Evolutionary conservation across 352 stramenopile species (phyloP), one percentile per base, ranked within the genome.

Genomic region (Phytophthora crassamura): DNA sequence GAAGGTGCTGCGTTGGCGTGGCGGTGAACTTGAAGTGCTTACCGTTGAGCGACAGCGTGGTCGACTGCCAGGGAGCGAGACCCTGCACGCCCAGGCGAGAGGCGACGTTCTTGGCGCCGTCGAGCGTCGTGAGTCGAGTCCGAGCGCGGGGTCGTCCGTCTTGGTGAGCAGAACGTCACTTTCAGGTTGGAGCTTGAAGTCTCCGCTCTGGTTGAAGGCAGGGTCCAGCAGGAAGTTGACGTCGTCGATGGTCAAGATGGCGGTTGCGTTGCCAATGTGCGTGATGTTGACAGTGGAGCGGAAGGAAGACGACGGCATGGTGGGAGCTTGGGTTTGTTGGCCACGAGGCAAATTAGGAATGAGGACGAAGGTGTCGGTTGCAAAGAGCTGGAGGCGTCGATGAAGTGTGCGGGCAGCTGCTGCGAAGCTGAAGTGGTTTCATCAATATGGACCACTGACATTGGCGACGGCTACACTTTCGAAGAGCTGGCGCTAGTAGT

Each of bases 151-250:
- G 32, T 64, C 67, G 0, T 69, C 60, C 1, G 61, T 69, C 18
- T 54, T 63, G 3, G 47, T 63, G 22, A 80, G 65, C 5, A 63
- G 6, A 20, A 67, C 32, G 14, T 30, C 43, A 5, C 15, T 41
- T 12, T 39, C 20, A 4, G 22, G 22, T 3, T 25, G 22, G 22
- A 40, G 40, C 22, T 49, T 42, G 12, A 69, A 59, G 34, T 59
- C 57, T 22, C 66, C 66, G 10, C 58, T 64, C 5, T 67, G 55
- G 45, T 74, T 66, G 28, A 78, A 76, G 4, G 49, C 32, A 14
- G 74, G 70, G 36, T 82, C 74, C 16, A 73, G 56, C 32, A 82
- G 54, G 59, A 82, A 82, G 58, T 75, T 80, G 61, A 80, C 36
- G 14, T 67, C 60, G 60, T 82, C 74, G 42, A 80, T 80, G 36